Percentiles rank a stretch among this genome's conserved stretches.
phyloP scores from a whole-genome alignment of 169 alveolate species.

The Plasmodium gonderi region DNA sequence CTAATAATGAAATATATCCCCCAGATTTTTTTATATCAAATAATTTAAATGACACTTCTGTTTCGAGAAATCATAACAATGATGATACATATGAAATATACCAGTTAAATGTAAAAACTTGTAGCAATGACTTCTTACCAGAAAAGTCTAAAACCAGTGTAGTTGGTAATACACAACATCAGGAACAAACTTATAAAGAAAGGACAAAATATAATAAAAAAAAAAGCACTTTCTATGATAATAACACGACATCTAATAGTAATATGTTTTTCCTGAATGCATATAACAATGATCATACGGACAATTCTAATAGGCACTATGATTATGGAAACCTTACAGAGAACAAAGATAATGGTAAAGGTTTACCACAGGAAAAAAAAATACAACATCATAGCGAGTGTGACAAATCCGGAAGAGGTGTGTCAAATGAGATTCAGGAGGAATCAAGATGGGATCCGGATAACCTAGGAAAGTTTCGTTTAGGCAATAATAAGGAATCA shows the following conservation, averaged over 20 bases:
- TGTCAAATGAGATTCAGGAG: background rate
- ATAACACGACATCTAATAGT: background rate
- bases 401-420: background rate
- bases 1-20: background rate
- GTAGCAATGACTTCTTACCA: background rate
- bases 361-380: background rate
- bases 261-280: background rate
- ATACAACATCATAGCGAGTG: background rate
- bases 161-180: background rate
- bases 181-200: constrained; percentile 35
- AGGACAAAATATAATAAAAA: constrained; percentile 47
- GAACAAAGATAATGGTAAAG: background rate
- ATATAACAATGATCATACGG: background rate
- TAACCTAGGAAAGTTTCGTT: background rate
- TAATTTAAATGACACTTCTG: background rate
- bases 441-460: background rate
- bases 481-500: background rate
- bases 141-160: background rate
- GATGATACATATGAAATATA: constrained; percentile 10
- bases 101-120: background rate
- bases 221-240: constrained; percentile 32
- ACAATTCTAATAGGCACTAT: background rate
- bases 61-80: background rate
- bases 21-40: background rate
- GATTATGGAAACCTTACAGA: background rate